Evolutionary conservation across 129 eudicot genomes (phyloP).

Genomic region (Arctium minus): DNA sequence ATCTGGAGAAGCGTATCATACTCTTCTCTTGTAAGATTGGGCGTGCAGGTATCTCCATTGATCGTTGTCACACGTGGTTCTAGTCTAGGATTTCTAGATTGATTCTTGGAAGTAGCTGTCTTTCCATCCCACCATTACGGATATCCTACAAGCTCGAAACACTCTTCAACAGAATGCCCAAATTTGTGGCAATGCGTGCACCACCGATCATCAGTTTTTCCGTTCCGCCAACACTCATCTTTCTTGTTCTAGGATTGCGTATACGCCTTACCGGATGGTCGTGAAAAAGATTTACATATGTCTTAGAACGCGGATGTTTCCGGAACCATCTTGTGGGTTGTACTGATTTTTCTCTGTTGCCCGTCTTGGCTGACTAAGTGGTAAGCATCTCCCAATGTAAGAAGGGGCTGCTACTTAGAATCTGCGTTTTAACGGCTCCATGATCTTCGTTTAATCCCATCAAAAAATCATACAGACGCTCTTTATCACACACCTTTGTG

Average conservation of each 20-base stretch:
- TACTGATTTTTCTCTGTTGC: neutral
- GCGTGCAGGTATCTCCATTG: neutral
- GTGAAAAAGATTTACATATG: no score
- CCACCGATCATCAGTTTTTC: neutral
- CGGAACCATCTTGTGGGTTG: neutral
- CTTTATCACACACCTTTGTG: neutral
- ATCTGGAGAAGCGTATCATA: neutral
- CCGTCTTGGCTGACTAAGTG: neutral
- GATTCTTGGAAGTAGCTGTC: neutral
- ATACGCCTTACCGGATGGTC: neutral
- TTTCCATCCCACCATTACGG: neutral
- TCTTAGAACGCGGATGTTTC: neutral
- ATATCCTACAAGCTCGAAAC: neutral
- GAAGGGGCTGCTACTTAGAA: neutral
- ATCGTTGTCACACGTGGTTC: neutral
- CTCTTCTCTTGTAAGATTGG: neutral
- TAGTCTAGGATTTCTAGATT: neutral
- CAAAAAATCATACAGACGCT: neutral
- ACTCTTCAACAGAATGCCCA: neutral
- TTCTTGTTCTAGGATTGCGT: neutral
- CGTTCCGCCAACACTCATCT: neutral
- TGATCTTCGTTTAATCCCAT: neutral
- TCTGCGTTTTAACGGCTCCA: neutral
- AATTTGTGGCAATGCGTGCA: neutral
- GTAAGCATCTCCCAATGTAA: neutral